Percentiles rank a stretch among this genome's conserved stretches.
Conservation (phyloP, 148 eudicot species). For the Nepenthes gracilis region DNA sequence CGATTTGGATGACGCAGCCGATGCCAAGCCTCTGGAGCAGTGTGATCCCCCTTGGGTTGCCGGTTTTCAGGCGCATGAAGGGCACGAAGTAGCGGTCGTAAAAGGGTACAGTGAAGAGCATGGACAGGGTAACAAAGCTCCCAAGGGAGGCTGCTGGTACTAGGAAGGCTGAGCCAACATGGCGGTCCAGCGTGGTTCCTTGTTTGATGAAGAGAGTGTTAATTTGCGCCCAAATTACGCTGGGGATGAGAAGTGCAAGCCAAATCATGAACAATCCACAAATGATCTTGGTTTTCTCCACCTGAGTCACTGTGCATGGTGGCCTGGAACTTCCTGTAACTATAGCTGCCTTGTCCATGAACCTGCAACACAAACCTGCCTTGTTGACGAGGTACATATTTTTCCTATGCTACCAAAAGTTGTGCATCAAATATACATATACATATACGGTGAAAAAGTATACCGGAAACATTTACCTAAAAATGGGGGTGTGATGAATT, state of each 20-base stretch:
- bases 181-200: slow-evolving; percentile 74
- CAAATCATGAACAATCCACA: slow-evolving; percentile 70
- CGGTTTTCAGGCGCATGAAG: slow-evolving; percentile 38
- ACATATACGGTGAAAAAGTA: too few relatives aligned
- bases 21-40: slow-evolving; percentile 61
- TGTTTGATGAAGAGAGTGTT: slow-evolving; percentile 84
- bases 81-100: slow-evolving; percentile 82
- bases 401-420: too few relatives aligned
- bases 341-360: slow-evolving; percentile 75
- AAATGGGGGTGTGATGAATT: slow-evolving; percentile 31
- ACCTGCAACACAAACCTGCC: slow-evolving; percentile 20
- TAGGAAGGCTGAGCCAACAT: slow-evolving; percentile 32
- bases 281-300: slow-evolving; percentile 68
- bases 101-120: slow-evolving; percentile 58
- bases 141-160: slow-evolving; percentile 79
- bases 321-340: slow-evolving; percentile 20
- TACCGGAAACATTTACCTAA: slow-evolving; percentile 31
- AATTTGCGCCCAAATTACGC: slow-evolving; percentile 90
- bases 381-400: too few relatives aligned
- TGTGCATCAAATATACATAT: too few relatives aligned
- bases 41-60: slow-evolving; percentile 75
- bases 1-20: slow-evolving; percentile 62
- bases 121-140: slow-evolving; percentile 68
- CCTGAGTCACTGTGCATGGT: slow-evolving; percentile 72
- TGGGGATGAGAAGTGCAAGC: slow-evolving; percentile 62